A percentile compares a stretch with the other conserved stretches of the same genome.
Conservation (phyloP, 176 grass and related monocot genomes). For the Chrysopogon serrulatus region DNA sequence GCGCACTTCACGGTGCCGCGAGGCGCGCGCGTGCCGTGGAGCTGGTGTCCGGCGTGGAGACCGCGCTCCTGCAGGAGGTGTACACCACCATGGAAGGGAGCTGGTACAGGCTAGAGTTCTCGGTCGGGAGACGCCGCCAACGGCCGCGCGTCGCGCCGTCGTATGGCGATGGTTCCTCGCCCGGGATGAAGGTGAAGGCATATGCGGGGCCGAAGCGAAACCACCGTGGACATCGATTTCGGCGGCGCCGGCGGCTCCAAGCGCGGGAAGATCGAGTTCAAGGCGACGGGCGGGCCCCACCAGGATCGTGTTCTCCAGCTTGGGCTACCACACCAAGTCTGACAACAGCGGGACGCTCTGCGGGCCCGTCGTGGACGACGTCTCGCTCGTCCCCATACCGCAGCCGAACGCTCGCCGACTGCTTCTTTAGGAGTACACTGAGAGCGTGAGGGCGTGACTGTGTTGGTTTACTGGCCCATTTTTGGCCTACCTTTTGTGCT, state of each 20-base stretch:
- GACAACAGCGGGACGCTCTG: constrained; percentile 59
- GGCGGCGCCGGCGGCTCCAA: constrained; percentile 31
- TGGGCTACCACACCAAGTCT: constrained; percentile 29
- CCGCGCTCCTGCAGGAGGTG: constrained; percentile 58
- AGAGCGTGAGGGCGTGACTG: background rate
- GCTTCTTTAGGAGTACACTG: no score
- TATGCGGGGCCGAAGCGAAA: constrained; percentile 23
- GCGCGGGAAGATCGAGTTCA: constrained; percentile 40
- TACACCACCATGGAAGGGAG: constrained; percentile 25
- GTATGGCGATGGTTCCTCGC: background rate
- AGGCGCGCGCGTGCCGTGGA: constrained; percentile 47
- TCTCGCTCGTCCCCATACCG: constrained; percentile 22
- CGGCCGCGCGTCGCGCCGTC: constrained; percentile 29
- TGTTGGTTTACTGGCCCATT: background rate
- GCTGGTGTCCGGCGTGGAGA: constrained; percentile 55
- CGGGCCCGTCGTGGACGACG: constrained; percentile 48
- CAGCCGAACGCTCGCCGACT: background rate
- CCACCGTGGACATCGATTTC: constrained; percentile 27
- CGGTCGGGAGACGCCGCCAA: constrained; percentile 40
- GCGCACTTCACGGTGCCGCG: constrained; percentile 47
- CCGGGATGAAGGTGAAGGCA: constrained; percentile 30
- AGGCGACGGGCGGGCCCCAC: constrained; percentile 14
- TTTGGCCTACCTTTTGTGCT: background rate
- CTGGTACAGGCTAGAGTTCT: constrained; percentile 51
- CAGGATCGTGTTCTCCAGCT: constrained; percentile 41